Conservation (phyloP, 768 basidiomycete genomes). For the Holtermanniella nyarrowii region DNA sequence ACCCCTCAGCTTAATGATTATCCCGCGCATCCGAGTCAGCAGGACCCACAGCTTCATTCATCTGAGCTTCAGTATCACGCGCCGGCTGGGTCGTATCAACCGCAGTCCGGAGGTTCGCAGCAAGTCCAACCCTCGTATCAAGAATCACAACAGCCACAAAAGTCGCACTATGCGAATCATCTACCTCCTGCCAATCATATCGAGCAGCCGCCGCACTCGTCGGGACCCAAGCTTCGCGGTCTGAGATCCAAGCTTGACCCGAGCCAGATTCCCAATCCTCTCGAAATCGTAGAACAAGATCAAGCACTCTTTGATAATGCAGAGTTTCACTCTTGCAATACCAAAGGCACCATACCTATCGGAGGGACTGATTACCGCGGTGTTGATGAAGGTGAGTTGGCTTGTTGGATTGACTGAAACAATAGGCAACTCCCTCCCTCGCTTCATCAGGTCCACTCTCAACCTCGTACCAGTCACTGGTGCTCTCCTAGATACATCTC, state of each 20-base stretch:
- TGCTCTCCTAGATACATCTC: constrained; percentile 66
- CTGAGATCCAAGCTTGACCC: constrained; percentile 59
- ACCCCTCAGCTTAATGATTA: constrained; percentile 5
- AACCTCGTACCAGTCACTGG: constrained; percentile 77
- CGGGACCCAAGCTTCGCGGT: constrained; percentile 54
- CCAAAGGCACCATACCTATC: constrained; percentile 57
- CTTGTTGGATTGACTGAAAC: background rate
- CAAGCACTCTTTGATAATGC: constrained; percentile 65
- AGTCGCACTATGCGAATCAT: constrained; percentile 13
- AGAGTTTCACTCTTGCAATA: constrained; percentile 55
- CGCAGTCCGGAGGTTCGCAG: constrained; percentile 12
- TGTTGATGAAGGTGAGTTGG: constrained; percentile 72
- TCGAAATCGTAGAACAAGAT: constrained; percentile 67
- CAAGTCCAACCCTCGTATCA: constrained; percentile 9
- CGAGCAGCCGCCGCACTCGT: constrained; percentile 60
- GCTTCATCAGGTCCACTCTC: constrained; percentile 77
- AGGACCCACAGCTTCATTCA: background rate
- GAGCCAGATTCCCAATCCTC: constrained; percentile 81
- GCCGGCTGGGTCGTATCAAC: constrained; percentile 5
- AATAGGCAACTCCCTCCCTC: constrained; percentile 78
- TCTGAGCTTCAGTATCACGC: background rate
- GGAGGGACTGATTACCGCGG: constrained; percentile 78
- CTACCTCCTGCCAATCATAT: constrained; percentile 43
- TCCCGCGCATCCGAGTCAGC: background rate
- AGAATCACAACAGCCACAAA: constrained; percentile 3